phyloP scores from a whole-genome alignment of 2,329 filamentous ascomycete genomes.

The Xylariaceae sp. region DNA sequence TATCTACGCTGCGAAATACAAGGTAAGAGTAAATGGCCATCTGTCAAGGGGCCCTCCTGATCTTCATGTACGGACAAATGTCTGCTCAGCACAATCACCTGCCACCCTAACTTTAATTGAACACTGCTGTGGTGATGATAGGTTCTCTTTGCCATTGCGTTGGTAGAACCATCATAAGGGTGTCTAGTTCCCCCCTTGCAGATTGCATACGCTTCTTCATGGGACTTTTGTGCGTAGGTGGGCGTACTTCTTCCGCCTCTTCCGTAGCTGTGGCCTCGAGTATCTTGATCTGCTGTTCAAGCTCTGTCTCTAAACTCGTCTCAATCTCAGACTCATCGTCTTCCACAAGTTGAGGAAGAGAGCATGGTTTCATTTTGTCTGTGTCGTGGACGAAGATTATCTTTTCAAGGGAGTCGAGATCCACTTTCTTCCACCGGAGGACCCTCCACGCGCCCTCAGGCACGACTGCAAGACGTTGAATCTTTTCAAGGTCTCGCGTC shows the following conservation, averaged over 20 bases:
- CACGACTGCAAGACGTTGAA: constrained; percentile 28
- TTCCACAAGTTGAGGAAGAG: constrained; percentile 24
- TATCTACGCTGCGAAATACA: constrained; percentile 9
- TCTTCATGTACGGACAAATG: background rate
- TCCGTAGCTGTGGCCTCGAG: constrained; percentile 18
- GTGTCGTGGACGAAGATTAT: constrained; percentile 31
- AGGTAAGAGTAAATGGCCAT: background rate
- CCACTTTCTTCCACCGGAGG: constrained; percentile 26
- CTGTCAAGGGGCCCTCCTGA: background rate
- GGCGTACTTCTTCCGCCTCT: constrained; percentile 5
- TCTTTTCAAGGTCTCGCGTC: constrained; percentile 24
- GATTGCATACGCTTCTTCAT: constrained; percentile 30
- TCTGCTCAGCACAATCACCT: constrained; percentile 17
- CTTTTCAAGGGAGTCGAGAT: constrained; percentile 25
- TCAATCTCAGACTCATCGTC: constrained; percentile 20
- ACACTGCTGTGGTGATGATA: constrained; percentile 29
- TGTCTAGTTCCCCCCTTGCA: constrained; percentile 29
- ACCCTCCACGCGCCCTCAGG: constrained; percentile 31
- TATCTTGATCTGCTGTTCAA: constrained; percentile 19
- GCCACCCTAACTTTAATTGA: constrained; percentile 21
- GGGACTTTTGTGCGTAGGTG: constrained; percentile 10
- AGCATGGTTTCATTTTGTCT: constrained; percentile 23
- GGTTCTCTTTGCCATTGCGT: constrained; percentile 28
- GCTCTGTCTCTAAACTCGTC: constrained; percentile 16
- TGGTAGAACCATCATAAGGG: constrained; percentile 29